These are phyloP conservation scores for Nymphaea colorata DNA, from an alignment of 164 flowering plant genomes.

Conservation along the genomic window DNA sequence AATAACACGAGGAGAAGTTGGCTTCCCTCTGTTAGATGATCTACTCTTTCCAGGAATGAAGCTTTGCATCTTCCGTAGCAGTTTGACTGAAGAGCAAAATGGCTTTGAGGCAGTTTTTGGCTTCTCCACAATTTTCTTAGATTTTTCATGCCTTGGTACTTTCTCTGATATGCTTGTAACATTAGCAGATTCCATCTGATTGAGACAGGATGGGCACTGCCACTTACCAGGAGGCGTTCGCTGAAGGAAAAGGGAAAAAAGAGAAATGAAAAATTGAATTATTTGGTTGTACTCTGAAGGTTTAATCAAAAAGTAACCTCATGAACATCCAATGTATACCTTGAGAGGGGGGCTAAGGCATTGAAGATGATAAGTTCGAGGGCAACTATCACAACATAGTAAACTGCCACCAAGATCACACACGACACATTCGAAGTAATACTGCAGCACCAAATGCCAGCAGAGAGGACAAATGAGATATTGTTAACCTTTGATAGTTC, in stretches of 20 bases:
- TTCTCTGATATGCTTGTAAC: constrained; percentile 29
- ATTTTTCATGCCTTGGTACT: constrained; percentile 50
- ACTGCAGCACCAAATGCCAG: constrained; percentile 32
- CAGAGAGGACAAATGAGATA: neutral
- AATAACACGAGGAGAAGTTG: constrained; percentile 15
- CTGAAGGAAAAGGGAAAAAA: constrained; percentile 22
- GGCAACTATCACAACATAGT: constrained; percentile 94
- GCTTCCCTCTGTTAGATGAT: constrained; percentile 45
- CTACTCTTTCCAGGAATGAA: constrained; percentile 35
- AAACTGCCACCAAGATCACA: constrained; percentile 96
- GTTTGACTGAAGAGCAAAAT: constrained; percentile 24
- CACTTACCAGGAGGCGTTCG: constrained; percentile 82
- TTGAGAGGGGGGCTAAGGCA: constrained; percentile 95
- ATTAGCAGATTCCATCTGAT: constrained; percentile 29
- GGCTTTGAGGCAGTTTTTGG: constrained; percentile 28
- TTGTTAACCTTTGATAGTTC: neutral
- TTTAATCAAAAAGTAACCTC: neutral
- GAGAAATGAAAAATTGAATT: neutral
- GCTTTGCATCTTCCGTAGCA: constrained; percentile 25
- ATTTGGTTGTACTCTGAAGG: neutral
- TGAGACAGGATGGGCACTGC: constrained; percentile 72
- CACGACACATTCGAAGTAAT: constrained; percentile 86
- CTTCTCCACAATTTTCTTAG: constrained; percentile 30
- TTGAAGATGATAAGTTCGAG: constrained; percentile 86
- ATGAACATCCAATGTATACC: constrained; percentile 31